Base-by-base conservation (phyloP, 2,329 filamentous ascomycete genomes). In the Neofusicoccum cordaticola region DNA sequence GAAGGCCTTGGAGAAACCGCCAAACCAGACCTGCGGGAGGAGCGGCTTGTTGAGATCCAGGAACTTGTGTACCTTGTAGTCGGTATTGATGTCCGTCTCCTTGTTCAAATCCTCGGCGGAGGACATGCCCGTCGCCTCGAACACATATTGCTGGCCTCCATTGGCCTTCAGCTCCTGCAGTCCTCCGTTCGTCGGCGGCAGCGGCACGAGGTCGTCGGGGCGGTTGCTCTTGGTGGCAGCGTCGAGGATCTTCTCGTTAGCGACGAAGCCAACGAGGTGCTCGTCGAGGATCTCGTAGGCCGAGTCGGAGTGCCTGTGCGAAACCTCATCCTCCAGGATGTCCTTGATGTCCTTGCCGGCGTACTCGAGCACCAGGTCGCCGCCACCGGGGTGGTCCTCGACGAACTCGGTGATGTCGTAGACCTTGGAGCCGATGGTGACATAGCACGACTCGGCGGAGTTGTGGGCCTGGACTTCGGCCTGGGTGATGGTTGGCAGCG, bases 241-340 rank as follows among this genome's bases (percentile, higher is more conserved):
- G 57, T 86, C 81, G 60, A 84, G 76, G 4, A 84, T 76, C 67
- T 86, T 84, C 42, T 88, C 83, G 1, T 85, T 85, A 4, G 84
- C 83, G 39, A 97, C 81, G 72, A 96, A 96, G 15, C 92, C 95
- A 66, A 98, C 84, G 15, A 94, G 84, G 51, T 87, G 90, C 45
- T 98, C 95, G 51, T 96, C 91, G 31, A 99, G 84, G 13, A 98
- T 90, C 72, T 98, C 94, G 78, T 97, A 99, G n/a, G 95, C 95
- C 1, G 93, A 85, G 67, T 98, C 93, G 53, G 90, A 92, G 77
- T 99, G 95, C 48, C 83, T 80, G 74, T 99, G 95, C 39, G 93
- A 97, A 48, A 86, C 80, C 67, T 88, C 84, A 73, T 99, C 93
- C 74, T 90, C 88, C 79, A 99, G 83, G 66, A 97, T 96, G 3